A percentile compares a stretch with the other conserved stretches of the same genome.
phyloP scores from a whole-genome alignment of 306 rosid species.

The Castanopsis chinensis region DNA sequence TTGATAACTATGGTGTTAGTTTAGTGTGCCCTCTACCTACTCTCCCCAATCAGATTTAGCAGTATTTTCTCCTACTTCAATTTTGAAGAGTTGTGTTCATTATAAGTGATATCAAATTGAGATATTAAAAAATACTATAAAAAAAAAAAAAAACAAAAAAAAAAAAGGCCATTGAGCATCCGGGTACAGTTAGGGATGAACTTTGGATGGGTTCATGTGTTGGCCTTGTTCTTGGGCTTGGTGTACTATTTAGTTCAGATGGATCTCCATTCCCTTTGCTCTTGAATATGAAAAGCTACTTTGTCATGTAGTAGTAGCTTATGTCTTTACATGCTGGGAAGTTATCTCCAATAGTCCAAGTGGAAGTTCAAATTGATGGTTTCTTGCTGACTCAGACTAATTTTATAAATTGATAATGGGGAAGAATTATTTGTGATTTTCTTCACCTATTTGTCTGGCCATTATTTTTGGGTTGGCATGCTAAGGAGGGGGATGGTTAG shows the following conservation, averaged over 20 bases:
- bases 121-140: too few species aligned
- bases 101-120: too few species aligned
- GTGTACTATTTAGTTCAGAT: neutral
- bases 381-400: neutral
- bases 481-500: neutral
- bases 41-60: too few species aligned
- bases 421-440: neutral
- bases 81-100: too few species aligned
- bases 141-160: too few species aligned
- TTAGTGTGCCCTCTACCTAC: too few species aligned
- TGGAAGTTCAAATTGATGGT: neutral
- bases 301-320: neutral
- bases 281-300: neutral
- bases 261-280: neutral
- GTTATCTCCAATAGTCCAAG: neutral
- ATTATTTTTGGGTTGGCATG: too few species aligned
- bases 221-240: neutral
- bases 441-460: neutral
- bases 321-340: neutral
- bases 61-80: too few species aligned
- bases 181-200: too few species aligned
- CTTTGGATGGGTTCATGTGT: neutral
- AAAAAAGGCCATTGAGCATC: too few species aligned
- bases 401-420: neutral
- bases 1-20: too few species aligned